Percentiles rank a stretch among this genome's conserved stretches.
phyloP scores from a whole-genome alignment of 2,329 filamentous ascomycete species.

The Uncinocarpus reesii region DNA sequence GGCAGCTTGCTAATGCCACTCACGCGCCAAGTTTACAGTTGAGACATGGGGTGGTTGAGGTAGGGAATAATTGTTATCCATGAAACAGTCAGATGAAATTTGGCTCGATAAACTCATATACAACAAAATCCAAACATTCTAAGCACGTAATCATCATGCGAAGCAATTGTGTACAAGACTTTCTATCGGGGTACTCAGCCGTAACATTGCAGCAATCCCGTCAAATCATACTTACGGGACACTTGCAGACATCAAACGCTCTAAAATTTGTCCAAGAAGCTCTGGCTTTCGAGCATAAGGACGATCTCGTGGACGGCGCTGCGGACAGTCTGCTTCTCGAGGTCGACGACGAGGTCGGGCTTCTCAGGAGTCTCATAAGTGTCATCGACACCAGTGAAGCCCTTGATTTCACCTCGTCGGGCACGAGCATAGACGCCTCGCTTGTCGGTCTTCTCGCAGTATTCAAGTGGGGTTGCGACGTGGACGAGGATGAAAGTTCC shows the following conservation, averaged over 20 bases:
- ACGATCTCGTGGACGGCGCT: conserved; percentile 96
- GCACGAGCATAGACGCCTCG: conserved; percentile 79
- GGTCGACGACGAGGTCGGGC: conserved; percentile 73
- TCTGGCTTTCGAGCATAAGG: conserved; percentile 77
- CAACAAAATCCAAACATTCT: background rate
- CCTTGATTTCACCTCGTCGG: conserved; percentile 82
- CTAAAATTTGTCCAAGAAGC: conserved; percentile 62
- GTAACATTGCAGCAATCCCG: background rate
- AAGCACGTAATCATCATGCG: conserved; percentile 2
- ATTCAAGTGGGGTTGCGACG: conserved; percentile 83
- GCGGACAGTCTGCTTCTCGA: conserved; percentile 76
- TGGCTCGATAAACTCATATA: conserved; percentile 1
- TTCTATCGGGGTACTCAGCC: conserved; percentile 11
- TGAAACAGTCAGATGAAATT: background rate
- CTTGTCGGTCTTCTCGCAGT: conserved; percentile 92
- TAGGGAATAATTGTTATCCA: no score
- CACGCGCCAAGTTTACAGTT: background rate
- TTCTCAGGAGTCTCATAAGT: conserved; percentile 80
- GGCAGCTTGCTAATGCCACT: background rate
- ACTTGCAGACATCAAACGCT: conserved; percentile 37
- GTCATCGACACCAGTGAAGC: conserved; percentile 96
- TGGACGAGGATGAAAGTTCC: conserved; percentile 89
- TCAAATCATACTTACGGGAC: background rate
- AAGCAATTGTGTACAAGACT: conserved; percentile 10
- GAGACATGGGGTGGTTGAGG: no score